Base-by-base conservation (phyloP, 148 eudicot species). In the Mesembryanthemum crystallinum region DNA sequence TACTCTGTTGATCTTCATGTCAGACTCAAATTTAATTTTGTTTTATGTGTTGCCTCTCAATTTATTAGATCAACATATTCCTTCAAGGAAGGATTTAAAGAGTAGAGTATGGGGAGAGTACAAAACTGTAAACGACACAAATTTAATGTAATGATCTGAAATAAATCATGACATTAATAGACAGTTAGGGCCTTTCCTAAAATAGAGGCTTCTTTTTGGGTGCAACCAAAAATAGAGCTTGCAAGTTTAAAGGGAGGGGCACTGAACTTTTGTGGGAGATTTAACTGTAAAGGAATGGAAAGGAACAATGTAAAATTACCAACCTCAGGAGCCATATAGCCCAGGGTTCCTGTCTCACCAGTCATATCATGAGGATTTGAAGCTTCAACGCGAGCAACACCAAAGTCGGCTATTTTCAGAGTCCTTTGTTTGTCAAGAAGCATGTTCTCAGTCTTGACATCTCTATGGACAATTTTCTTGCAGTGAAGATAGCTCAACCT, bases 291-390 rank as follows among this genome's bases (percentile, higher is more conserved):
- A 27, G n/a, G 33, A 37, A 35, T 35, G 27, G 47, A 39, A 71
- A 63, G 15, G 20, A 28, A 39, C 13, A 52, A 74, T 68, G 30
- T 24, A 21, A 59, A 52, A 27, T 21, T 35, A 63, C 77, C 64
- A 30, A 92, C 97, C 95, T 92, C 97, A 55, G 97, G 97, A 42
- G 97, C 97, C 97, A 92, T 92, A 84, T 92, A 92, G 59, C 95
- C 97, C 69, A 92, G 95, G 61, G 97, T 92, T 74, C 97, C 97
- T 20, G 97, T 92, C 78, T 92, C 97, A 3, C 97, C 97, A 37
- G 97, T 92, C 97, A 92, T 92, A 80, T 92, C 97, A 79, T 88
- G 85, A 32, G 97, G 95, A 82, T 92, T 92, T 76, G 94, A 88
- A 79, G 97, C 94, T 81, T 92, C 94, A 45, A 90, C 88, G 73